Base-by-base conservation (phyloP, 2,329 filamentous ascomycete species). In the Pseudocercospora crystallina region DNA sequence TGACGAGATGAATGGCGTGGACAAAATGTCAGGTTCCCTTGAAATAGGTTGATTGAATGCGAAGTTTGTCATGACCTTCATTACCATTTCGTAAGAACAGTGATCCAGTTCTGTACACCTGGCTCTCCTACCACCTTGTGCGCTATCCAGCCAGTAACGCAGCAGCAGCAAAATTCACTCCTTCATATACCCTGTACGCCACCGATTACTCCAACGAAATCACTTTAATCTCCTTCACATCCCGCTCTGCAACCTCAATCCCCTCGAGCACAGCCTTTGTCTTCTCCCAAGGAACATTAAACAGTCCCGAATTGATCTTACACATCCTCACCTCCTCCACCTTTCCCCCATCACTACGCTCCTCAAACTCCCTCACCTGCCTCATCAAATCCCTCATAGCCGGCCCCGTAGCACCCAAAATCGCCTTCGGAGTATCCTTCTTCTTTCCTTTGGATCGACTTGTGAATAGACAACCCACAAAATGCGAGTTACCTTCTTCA, bases 401-500 rank as follows among this genome's bases (percentile, higher is more conserved):
- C 2, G 66, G 61, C 12, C 58, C 62, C 0, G 81, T 83, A 26
- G 77, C 76, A 3, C 58, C 58, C 9, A 84, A 45, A 33, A 85
- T 82, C 11, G 64, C 58, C 0, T 66, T 61, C 1, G 69, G 68
- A 0, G 68, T 51, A 49, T 77, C 76, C 20, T 71, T 75, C 5
- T 53, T 63, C 36, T 64, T 68, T 0, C 81, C 81, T 51, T 74
- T 79, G 2, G 67, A 66, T 2, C 66, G 61, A 2, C 78, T 81
- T 0, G 81, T 84, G 56, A 84, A 84, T 0, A 85, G 64, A 56
- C 81, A 84, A 0, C 78, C 76, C 20, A 85, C 74, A 74, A 78
- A 84, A 48, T 81, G 78, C 10, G 51, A 32, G 5, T 40, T 14
- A 26, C 66, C 64, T 15, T 43, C 47, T 5, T 49, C 10, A 5